Percentiles rank a stretch among this genome's conserved stretches.
phyloP scores from a whole-genome alignment of 1,139 yeast species.

The Taphrina sp. region DNA sequence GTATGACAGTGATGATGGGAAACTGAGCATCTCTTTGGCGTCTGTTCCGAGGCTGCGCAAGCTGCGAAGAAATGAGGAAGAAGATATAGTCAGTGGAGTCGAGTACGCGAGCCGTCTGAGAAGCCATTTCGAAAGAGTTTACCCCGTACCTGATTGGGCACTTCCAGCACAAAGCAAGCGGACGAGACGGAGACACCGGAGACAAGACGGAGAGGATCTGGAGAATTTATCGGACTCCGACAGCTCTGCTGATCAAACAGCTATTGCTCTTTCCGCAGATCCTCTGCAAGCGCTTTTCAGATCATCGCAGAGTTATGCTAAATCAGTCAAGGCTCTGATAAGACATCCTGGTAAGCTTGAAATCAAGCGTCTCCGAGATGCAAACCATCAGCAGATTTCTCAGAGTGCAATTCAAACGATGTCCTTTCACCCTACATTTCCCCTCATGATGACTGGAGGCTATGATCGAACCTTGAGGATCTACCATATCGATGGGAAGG shows the following conservation, averaged over 20 bases:
- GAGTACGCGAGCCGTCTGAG: constrained; percentile 72
- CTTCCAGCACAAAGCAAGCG: constrained; percentile 48
- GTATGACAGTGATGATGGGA: constrained; percentile 91
- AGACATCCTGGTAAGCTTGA: constrained; percentile 71
- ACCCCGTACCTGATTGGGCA: constrained; percentile 89
- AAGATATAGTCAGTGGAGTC: constrained; percentile 59
- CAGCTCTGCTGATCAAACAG: constrained; percentile 42
- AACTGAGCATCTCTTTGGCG: constrained; percentile 59
- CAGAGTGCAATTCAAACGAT: constrained; percentile 78
- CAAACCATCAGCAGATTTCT: constrained; percentile 66
- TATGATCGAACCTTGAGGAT: constrained; percentile 84
- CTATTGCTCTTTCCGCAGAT: constrained; percentile 44
- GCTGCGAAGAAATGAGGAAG: constrained; percentile 63
- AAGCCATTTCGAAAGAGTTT: constrained; percentile 53
- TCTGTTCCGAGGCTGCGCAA: constrained; percentile 65
- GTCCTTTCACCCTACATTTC: constrained; percentile 81
- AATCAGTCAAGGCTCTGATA: constrained; percentile 50
- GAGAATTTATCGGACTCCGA: constrained; percentile 41
- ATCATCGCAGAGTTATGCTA: constrained; percentile 57
- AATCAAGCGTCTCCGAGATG: constrained; percentile 79
- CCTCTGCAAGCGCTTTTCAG: constrained; percentile 59
- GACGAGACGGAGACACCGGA: constrained; percentile 38
- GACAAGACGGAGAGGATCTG: constrained; percentile 37
- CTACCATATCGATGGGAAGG: constrained; percentile 88
- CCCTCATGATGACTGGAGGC: constrained; percentile 84